These are phyloP conservation scores for Mortierella sp. DNA, from an alignment of 371 early-diverging fungal species.

Conservation along the genomic window DNA sequence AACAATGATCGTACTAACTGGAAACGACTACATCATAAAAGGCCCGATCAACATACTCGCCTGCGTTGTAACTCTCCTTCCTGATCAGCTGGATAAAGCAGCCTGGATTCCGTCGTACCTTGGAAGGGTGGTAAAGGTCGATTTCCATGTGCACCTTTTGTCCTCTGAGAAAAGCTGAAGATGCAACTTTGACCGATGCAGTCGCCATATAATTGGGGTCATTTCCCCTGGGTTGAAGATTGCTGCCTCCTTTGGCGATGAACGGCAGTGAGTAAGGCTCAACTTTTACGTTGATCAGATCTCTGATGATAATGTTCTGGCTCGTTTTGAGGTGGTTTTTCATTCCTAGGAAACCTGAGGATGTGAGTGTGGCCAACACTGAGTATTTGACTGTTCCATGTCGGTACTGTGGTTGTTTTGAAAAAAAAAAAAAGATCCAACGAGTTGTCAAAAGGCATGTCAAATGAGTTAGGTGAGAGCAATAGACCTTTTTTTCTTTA, in stretches of 20 bases:
- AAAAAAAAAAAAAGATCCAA: not conserved
- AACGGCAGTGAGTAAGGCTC: slow-evolving; percentile 11
- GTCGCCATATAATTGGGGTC: slow-evolving; percentile 13
- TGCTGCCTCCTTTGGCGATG: slow-evolving; percentile 5
- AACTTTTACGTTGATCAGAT: slow-evolving; percentile 23
- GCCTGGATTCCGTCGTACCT: slow-evolving; percentile 16
- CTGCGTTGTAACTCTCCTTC: slow-evolving; percentile 26
- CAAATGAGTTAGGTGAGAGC: too few relatives aligned
- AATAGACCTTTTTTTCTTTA: too few relatives aligned
- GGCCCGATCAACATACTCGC: slow-evolving; percentile 21
- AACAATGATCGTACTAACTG: not conserved
- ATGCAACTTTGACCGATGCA: slow-evolving; percentile 6
- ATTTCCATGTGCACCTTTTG: slow-evolving; percentile 21
- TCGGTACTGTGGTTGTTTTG: slow-evolving; percentile 17
- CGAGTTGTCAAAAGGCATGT: too few relatives aligned
- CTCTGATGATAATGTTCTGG: slow-evolving; percentile 10
- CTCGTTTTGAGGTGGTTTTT: slow-evolving; percentile 19
- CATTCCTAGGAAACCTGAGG: slow-evolving; percentile 19
- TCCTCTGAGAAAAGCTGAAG: slow-evolving; percentile 26
- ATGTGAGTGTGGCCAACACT: slow-evolving; percentile 11
- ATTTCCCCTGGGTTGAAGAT: not conserved
- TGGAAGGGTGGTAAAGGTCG: slow-evolving; percentile 28
- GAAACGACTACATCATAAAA: not conserved
- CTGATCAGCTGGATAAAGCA: slow-evolving; percentile 27
- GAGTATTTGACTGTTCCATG: slow-evolving; percentile 34